phyloP scores from a whole-genome alignment of 2,329 filamentous ascomycete genomes.

The Trichoderma sp. region DNA sequence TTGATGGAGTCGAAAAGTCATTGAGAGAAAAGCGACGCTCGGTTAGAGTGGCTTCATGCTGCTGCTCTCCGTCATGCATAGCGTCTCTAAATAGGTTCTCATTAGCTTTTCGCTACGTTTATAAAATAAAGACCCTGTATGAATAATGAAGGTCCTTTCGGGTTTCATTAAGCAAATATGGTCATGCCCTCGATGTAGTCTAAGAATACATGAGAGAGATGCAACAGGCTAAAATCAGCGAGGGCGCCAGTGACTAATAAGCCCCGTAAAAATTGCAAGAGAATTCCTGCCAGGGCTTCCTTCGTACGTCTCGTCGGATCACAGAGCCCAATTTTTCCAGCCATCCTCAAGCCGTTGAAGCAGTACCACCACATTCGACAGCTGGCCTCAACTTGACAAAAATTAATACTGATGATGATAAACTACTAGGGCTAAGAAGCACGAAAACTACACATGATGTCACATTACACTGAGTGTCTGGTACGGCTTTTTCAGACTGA shows the following conservation, averaged over 20 bases:
- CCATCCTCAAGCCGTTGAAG: not conserved
- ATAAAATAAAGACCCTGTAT: not conserved
- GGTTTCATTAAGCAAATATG: not conserved
- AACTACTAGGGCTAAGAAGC: too few species aligned
- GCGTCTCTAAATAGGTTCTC: not conserved
- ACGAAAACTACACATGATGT: not conserved
- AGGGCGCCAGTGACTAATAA: not conserved
- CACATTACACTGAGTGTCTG: too few species aligned
- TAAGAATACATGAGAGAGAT: not conserved
- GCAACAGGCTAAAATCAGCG: not conserved
- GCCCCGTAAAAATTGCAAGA: not conserved
- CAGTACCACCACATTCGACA: not conserved
- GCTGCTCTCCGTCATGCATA: not conserved
- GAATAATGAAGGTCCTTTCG: not conserved
- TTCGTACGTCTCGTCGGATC: not conserved
- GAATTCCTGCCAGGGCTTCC: not conserved
- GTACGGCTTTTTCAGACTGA: too few species aligned
- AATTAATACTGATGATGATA: too few species aligned
- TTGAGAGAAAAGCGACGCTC: not conserved
- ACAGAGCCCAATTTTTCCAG: not conserved
- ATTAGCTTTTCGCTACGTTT: not conserved
- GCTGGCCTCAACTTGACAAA: not conserved
- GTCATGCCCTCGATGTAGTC: not conserved
- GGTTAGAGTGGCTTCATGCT: not conserved
- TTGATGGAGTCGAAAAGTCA: slow-evolving; percentile 23